Conservation (phyloP, 2,329 filamentous ascomycete genomes). For the Drechslera avenae region DNA sequence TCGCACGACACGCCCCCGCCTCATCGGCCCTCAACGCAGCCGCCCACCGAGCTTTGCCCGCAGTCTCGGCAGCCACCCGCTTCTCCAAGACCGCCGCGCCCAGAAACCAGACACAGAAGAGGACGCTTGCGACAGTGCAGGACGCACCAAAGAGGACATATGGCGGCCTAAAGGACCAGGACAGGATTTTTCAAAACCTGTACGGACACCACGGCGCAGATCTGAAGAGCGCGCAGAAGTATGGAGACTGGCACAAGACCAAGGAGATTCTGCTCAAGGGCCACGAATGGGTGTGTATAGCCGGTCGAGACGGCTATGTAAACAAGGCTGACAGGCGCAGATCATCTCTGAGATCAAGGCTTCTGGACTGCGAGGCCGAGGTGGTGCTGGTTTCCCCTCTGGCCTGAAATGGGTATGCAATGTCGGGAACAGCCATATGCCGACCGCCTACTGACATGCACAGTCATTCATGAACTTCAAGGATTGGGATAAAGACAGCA, state of each 20-base stretch:
- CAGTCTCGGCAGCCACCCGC: slow-evolving; percentile 46
- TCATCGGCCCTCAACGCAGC: slow-evolving; percentile 48
- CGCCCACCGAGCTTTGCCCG: slow-evolving; percentile 50
- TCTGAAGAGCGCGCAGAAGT: slow-evolving; percentile 92
- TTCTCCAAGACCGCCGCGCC: slow-evolving; percentile 51
- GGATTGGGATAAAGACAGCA: slow-evolving; percentile 97
- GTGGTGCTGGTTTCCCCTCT: slow-evolving; percentile 96
- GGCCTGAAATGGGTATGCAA: slow-evolving; percentile 92
- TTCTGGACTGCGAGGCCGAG: slow-evolving; percentile 91
- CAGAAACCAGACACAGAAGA: slow-evolving; percentile 57
- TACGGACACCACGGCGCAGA: slow-evolving; percentile 92
- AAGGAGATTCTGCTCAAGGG: slow-evolving; percentile 98
- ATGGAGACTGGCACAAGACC: slow-evolving; percentile 99
- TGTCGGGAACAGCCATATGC: slow-evolving; percentile 1
- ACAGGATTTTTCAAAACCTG: slow-evolving; percentile 98
- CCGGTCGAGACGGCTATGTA: not conserved
- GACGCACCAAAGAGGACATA: slow-evolving; percentile 67
- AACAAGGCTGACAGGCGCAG: slow-evolving; percentile 50
- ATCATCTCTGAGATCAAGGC: slow-evolving; percentile 98
- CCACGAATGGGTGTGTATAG: slow-evolving; percentile 76
- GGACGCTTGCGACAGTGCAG: slow-evolving; percentile 69
- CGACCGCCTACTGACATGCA: slow-evolving; percentile 24
- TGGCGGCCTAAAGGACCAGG: slow-evolving; percentile 91
- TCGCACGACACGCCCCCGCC: slow-evolving; percentile 49
- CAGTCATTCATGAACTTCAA: slow-evolving; percentile 99